These are phyloP conservation scores for Diospyros kaki DNA, from an alignment of 148 eudicot genomes.

Conservation along the genomic window DNA sequence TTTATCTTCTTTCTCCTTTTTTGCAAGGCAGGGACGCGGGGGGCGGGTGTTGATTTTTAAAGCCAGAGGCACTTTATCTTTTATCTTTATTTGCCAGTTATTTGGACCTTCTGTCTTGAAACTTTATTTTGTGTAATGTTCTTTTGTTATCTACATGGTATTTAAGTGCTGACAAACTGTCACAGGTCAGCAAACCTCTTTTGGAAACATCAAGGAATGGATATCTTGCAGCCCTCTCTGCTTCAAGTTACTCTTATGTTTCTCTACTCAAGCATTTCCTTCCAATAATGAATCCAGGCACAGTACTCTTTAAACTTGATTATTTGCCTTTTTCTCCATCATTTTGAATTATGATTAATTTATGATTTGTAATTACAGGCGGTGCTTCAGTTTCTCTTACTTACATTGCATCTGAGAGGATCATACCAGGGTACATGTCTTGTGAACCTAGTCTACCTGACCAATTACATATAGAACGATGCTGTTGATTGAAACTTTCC, in stretches of 20 bases:
- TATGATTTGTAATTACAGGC: constrained; percentile 38
- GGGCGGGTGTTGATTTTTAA: no score
- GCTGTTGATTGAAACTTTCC: background rate
- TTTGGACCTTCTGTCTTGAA: background rate
- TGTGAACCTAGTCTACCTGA: background rate
- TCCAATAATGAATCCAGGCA: constrained; percentile 98
- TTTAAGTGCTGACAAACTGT: constrained; percentile 11
- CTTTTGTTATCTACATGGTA: background rate
- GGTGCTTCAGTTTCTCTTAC: constrained; percentile 92
- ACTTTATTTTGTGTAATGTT: background rate
- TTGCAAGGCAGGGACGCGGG: no score
- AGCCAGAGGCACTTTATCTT: background rate
- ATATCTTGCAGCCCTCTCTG: constrained; percentile 91
- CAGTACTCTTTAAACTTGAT: background rate
- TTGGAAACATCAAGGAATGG: constrained; percentile 92
- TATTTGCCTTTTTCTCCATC: background rate
- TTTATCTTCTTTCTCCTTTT: background rate
- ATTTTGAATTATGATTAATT: constrained; percentile 2
- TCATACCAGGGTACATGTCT: constrained; percentile 80
- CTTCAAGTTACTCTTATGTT: constrained; percentile 90
- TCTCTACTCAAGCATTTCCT: constrained; percentile 85
- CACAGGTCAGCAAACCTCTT: constrained; percentile 83
- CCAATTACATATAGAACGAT: background rate
- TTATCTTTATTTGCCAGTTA: background rate
- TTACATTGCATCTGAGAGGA: constrained; percentile 94